Evolutionary conservation across 441 rosid genomes (phyloP).

Genomic region (Euphorbia celastroides): DNA sequence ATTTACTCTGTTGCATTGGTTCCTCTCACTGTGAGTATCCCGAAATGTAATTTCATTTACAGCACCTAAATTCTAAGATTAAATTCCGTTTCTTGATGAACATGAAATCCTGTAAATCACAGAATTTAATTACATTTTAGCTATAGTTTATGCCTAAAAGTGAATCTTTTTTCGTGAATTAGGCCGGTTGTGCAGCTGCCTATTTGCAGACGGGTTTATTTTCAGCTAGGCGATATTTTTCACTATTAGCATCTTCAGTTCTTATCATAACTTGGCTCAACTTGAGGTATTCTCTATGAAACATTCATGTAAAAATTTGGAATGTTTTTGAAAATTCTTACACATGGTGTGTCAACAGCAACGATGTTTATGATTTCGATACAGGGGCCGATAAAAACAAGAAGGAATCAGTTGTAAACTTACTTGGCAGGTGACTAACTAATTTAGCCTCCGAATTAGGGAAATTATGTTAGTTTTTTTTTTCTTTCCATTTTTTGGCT

Average conservation of each 20-base stretch:
- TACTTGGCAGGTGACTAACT: conserved; percentile 66
- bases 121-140: not conserved
- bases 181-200: conserved; percentile 80
- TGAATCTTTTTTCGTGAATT: conserved; percentile 1
- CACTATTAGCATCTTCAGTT: conserved; percentile 68
- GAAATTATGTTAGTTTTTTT: not conserved
- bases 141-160: no score
- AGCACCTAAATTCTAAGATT: conserved; percentile 3
- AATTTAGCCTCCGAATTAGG: conserved; percentile 9
- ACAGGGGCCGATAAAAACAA: conserved; percentile 92
- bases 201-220: conserved; percentile 64
- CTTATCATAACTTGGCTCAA: conserved; percentile 81
- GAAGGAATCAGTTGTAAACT: conserved; percentile 84
- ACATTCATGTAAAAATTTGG: no score
- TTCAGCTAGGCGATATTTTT: conserved; percentile 39
- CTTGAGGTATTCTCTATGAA: conserved; percentile 42
- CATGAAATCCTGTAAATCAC: not conserved
- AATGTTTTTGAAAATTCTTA: conserved; percentile 13
- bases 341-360: conserved; percentile 50
- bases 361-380: conserved; percentile 91
- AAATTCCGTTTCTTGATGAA: not conserved
- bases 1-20: conserved; percentile 82
- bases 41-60: not conserved
- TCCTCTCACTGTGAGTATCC: conserved; percentile 73
- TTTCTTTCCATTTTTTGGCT: conserved; percentile 6